A percentile compares a stretch with the other conserved stretches of the same genome.
These are phyloP conservation scores for Candida ficus DNA, from an alignment of 805 yeast species.

Conservation along the genomic window DNA sequence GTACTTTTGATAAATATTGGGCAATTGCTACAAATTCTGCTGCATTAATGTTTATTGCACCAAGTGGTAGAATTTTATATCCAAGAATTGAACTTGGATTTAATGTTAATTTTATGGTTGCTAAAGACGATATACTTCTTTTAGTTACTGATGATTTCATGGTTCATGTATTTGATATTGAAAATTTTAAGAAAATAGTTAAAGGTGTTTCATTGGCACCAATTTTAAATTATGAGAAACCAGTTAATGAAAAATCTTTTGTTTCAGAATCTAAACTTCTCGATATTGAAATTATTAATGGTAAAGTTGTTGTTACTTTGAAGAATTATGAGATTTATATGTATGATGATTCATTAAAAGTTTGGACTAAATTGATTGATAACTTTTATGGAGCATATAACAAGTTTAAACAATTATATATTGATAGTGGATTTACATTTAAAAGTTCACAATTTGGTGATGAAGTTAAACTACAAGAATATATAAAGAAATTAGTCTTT, in stretches of 20 bases:
- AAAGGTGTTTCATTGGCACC: conserved; percentile 49
- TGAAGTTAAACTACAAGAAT: conserved; percentile 5
- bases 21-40: conserved; percentile 58
- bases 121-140: conserved; percentile 31
- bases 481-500: conserved; percentile 12
- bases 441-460: no score
- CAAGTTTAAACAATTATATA: conserved; percentile 16
- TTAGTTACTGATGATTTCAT: conserved; percentile 47
- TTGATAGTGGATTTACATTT: conserved; percentile 10
- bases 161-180: conserved; percentile 47
- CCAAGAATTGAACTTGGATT: conserved; percentile 52
- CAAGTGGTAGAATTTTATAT: conserved; percentile 39
- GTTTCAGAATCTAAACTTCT: conserved; percentile 20
- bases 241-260: conserved; percentile 18
- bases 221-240: conserved; percentile 36
- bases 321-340: conserved; percentile 35
- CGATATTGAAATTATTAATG: conserved; percentile 30
- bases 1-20: conserved; percentile 39
- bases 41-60: conserved; percentile 39
- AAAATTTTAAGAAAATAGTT: conserved; percentile 29
- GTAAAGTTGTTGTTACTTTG: conserved; percentile 39
- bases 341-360: conserved; percentile 36
- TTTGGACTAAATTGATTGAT: conserved; percentile 47
- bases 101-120: conserved; percentile 35
- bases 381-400: conserved; percentile 11